Conservation (phyloP, 2,329 filamentous ascomycete genomes). For the Beauveria sp. region DNA sequence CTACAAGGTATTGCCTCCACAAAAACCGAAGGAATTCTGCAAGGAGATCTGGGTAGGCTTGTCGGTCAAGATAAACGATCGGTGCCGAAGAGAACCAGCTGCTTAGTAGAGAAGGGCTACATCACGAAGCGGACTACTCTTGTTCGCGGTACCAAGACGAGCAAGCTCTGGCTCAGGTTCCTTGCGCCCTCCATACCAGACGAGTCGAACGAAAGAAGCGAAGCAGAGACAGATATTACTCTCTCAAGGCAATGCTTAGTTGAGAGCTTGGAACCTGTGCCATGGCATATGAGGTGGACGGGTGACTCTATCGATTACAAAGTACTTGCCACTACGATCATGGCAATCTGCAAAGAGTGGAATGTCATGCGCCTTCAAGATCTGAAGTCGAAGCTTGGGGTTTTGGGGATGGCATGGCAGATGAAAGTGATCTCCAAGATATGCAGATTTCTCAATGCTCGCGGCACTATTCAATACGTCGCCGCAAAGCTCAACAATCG, state of each 20-base stretch:
- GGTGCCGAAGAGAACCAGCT: constrained; percentile 53
- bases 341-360: constrained; percentile 51
- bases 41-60: constrained; percentile 50
- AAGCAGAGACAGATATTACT: constrained; percentile 27
- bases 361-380: constrained; percentile 51
- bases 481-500: constrained; percentile 46
- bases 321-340: constrained; percentile 48
- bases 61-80: constrained; percentile 58
- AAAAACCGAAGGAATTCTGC: constrained; percentile 48
- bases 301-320: constrained; percentile 51
- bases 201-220: constrained; percentile 20
- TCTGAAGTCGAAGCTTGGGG: constrained; percentile 49
- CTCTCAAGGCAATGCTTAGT: constrained; percentile 32
- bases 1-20: constrained; percentile 50
- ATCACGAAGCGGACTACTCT: constrained; percentile 54
- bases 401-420: constrained; percentile 47
- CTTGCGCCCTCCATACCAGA: constrained; percentile 42
- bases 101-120: constrained; percentile 52
- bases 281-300: constrained; percentile 50
- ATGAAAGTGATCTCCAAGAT: constrained; percentile 54
- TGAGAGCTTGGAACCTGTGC: constrained; percentile 43
- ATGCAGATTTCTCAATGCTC: constrained; percentile 48
- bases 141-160: constrained; percentile 52
- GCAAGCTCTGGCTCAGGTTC: constrained; percentile 52
- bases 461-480: constrained; percentile 49